These are phyloP conservation scores for Heterobasidion occidentale DNA, from an alignment of 1,284 basidiomycete genomes.

Conservation along the genomic window DNA sequence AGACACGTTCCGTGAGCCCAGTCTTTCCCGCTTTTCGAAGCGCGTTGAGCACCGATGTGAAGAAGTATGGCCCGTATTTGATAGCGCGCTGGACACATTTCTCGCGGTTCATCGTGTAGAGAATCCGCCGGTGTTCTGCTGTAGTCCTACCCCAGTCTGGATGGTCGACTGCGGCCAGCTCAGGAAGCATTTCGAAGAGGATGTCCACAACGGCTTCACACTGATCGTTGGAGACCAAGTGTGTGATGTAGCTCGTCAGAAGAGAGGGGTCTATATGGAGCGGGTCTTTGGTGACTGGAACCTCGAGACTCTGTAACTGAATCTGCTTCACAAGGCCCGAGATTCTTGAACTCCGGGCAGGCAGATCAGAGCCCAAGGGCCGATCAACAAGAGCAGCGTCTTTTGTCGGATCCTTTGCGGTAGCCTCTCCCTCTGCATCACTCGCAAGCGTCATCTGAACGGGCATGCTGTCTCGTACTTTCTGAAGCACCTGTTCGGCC, in stretches of 20 bases:
- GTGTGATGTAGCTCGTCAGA: slow-evolving; percentile 43
- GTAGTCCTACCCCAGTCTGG: slow-evolving; percentile 24
- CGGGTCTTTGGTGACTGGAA: no score
- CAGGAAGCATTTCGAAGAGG: slow-evolving; percentile 48
- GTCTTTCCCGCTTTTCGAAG: slow-evolving; percentile 48
- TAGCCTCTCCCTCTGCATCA: neutral
- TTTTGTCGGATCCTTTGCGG: neutral
- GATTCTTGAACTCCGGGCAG: no score
- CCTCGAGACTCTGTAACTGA: no score
- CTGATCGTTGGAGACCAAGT: slow-evolving; percentile 44
- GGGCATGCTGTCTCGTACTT: neutral
- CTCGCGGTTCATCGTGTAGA: slow-evolving; percentile 18
- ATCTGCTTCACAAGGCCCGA: no score
- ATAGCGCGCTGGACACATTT: slow-evolving; percentile 34
- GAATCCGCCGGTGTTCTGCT: slow-evolving; percentile 12
- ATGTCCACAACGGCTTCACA: slow-evolving; percentile 33
- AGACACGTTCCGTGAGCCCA: slow-evolving; percentile 55
- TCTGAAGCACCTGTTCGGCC: slow-evolving; percentile 18
- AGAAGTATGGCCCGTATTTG: slow-evolving; percentile 48
- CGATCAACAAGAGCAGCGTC: no score
- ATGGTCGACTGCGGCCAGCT: slow-evolving; percentile 32
- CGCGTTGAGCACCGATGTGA: slow-evolving; percentile 51
- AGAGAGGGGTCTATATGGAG: slow-evolving; percentile 19
- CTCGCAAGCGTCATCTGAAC: neutral
- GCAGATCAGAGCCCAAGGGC: no score